Percentiles rank a stretch among this genome's conserved stretches.
Conservation (phyloP, 2,329 filamentous ascomycete species). For the Pseudogymnoascus sp. region DNA sequence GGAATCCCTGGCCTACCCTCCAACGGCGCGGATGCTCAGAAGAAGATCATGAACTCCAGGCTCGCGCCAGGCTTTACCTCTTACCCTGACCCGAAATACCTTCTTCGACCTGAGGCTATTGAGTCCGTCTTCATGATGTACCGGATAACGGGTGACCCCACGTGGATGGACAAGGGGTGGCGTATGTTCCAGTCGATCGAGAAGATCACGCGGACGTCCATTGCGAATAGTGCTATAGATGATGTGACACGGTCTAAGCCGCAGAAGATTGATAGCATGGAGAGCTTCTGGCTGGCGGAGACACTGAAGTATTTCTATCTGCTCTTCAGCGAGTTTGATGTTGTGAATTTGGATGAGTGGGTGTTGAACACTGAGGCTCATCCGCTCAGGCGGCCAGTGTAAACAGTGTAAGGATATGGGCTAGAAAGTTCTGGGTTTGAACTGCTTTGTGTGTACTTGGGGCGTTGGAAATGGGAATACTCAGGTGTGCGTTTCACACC, state of each 20-base stretch:
- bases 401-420: conserved; percentile 9
- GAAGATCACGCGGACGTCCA: conserved; percentile 32
- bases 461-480: background rate
- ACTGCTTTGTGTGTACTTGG: background rate
- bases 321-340: conserved; percentile 58
- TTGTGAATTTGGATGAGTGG: conserved; percentile 56
- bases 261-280: conserved; percentile 46
- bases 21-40: background rate
- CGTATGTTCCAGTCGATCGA: conserved; percentile 38
- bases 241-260: conserved; percentile 27
- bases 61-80: conserved; percentile 42
- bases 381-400: conserved; percentile 17
- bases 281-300: conserved; percentile 58
- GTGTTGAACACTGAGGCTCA: conserved; percentile 41
- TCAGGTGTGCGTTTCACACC: background rate
- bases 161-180: conserved; percentile 36
- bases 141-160: conserved; percentile 14
- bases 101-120: conserved; percentile 51
- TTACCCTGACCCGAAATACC: conserved; percentile 37
- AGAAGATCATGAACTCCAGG: conserved; percentile 2
- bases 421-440: background rate
- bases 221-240: conserved; percentile 33
- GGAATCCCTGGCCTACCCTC: background rate
- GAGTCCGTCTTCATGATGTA: conserved; percentile 58
- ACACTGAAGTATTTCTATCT: conserved; percentile 78